phyloP scores from a whole-genome alignment of 768 basidiomycete species.

The Lyophyllum decastes region DNA sequence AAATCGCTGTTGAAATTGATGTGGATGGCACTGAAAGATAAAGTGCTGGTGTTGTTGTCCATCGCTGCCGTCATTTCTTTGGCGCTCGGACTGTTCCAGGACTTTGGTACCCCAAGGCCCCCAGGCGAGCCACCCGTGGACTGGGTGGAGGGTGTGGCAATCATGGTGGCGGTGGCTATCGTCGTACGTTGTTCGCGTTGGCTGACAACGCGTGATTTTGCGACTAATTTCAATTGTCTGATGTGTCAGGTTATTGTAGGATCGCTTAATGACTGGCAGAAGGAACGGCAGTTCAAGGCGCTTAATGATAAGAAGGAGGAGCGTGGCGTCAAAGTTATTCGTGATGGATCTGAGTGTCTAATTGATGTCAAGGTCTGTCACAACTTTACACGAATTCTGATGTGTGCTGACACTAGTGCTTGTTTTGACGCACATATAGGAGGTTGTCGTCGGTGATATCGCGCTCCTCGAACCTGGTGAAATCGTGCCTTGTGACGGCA shows the following conservation, averaged over 20 bases:
- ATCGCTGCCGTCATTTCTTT: slow-evolving; percentile 92
- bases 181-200: slow-evolving; percentile 49
- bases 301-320: slow-evolving; percentile 97
- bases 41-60: slow-evolving; percentile 86
- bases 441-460: slow-evolving; percentile 93
- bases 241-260: slow-evolving; percentile 76
- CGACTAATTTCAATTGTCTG: neutral
- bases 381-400: slow-evolving; percentile 1
- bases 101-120: slow-evolving; percentile 71
- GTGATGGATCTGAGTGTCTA: slow-evolving; percentile 66
- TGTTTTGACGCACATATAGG: slow-evolving; percentile 39
- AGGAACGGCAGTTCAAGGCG: slow-evolving; percentile 91
- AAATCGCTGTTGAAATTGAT: slow-evolving; percentile 76
- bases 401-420: slow-evolving; percentile 11
- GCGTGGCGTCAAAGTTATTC: slow-evolving; percentile 82
- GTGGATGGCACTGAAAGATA: slow-evolving; percentile 88
- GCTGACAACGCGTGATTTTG: neutral
- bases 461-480: slow-evolving; percentile 93
- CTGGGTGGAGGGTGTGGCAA: slow-evolving; percentile 95
- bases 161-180: slow-evolving; percentile 73
- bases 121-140: slow-evolving; percentile 78
- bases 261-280: slow-evolving; percentile 97
- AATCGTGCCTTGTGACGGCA: slow-evolving; percentile 92
- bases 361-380: slow-evolving; percentile 75
- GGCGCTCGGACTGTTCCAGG: slow-evolving; percentile 92